These are phyloP conservation scores for Fusarium nygamai DNA, from an alignment of 2,329 filamentous ascomycete species.

Conservation along the genomic window DNA sequence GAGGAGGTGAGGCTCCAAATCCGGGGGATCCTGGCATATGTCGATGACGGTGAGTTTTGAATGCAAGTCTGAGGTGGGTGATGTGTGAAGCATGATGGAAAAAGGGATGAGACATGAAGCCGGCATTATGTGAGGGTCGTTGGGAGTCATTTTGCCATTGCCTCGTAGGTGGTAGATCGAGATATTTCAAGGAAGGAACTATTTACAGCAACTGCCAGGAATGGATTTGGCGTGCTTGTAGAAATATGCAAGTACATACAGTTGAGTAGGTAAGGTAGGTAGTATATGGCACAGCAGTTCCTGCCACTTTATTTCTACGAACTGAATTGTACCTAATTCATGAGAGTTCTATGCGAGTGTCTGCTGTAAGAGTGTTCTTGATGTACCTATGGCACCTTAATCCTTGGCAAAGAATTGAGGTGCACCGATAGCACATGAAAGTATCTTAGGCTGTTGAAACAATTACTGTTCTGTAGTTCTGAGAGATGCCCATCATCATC, in stretches of 20 bases:
- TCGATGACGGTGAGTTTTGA: slow-evolving; percentile 2
- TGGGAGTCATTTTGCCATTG: neutral
- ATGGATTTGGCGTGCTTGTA: neutral
- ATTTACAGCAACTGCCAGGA: neutral
- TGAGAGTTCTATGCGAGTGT: neutral
- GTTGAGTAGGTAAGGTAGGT: neutral
- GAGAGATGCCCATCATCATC: neutral
- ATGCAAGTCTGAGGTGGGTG: neutral
- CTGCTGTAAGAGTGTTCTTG: neutral
- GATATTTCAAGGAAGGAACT: neutral
- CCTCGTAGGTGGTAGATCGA: neutral
- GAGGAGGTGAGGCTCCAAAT: slow-evolving; percentile 21
- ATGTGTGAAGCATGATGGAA: neutral
- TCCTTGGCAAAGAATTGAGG: neutral
- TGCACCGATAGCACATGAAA: neutral
- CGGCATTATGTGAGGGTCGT: neutral
- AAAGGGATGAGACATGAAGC: slow-evolving; percentile 24
- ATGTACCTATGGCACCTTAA: neutral
- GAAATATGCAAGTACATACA: neutral
- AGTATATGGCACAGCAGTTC: neutral
- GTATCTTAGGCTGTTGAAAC: neutral
- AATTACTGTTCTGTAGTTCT: neutral
- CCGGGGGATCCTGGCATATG: slow-evolving; percentile 9
- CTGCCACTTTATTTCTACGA: neutral
- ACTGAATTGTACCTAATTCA: neutral